A percentile compares a stretch with the other conserved stretches of the same genome.
Evolutionary conservation across 805 yeast species (phyloP).

Genomic region (Saturnispora hagleri): DNA sequence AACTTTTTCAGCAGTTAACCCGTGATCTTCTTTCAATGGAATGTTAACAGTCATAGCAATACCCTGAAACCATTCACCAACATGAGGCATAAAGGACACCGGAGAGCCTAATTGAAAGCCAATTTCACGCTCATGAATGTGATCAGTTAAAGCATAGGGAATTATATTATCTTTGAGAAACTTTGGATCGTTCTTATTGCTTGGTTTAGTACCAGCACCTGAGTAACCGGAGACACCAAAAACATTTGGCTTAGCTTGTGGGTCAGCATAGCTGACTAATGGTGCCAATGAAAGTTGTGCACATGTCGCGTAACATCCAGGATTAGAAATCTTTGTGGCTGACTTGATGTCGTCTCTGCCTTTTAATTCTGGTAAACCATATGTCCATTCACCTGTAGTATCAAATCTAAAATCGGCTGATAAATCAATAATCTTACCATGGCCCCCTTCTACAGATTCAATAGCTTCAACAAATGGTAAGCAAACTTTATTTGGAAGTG

Average conservation of each 20-base stretch:
- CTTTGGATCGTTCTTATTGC: constrained; percentile 83
- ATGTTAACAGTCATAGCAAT: constrained; percentile 86
- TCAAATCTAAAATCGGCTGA: constrained; percentile 97
- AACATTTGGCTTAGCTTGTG: constrained; percentile 67
- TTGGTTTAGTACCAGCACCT: constrained; percentile 98
- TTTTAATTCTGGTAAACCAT: constrained; percentile 91
- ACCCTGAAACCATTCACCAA: constrained; percentile 99
- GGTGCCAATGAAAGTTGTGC: constrained; percentile 93
- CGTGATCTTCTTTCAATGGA: constrained; percentile 56
- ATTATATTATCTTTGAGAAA: constrained; percentile 73
- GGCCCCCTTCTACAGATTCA: constrained; percentile 49
- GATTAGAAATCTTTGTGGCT: constrained; percentile 84
- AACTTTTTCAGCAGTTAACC: constrained; percentile 68
- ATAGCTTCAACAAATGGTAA: constrained; percentile 78
- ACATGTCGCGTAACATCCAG: constrained; percentile 99
- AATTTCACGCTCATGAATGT: constrained; percentile 92
- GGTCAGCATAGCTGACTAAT: constrained; percentile 42
- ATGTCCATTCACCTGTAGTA: constrained; percentile 76
- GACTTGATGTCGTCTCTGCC: constrained; percentile 55
- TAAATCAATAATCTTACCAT: constrained; percentile 79
- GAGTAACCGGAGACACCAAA: constrained; percentile 98
- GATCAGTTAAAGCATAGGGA: constrained; percentile 94
- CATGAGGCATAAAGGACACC: constrained; percentile 93
- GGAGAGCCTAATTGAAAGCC: constrained; percentile 66
- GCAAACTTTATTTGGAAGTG: constrained; percentile 96